Evolutionary conservation across 1,139 yeast genomes (phyloP), one percentile per base, ranked within the genome.

Genomic region (Petasospora fabianii): DNA sequence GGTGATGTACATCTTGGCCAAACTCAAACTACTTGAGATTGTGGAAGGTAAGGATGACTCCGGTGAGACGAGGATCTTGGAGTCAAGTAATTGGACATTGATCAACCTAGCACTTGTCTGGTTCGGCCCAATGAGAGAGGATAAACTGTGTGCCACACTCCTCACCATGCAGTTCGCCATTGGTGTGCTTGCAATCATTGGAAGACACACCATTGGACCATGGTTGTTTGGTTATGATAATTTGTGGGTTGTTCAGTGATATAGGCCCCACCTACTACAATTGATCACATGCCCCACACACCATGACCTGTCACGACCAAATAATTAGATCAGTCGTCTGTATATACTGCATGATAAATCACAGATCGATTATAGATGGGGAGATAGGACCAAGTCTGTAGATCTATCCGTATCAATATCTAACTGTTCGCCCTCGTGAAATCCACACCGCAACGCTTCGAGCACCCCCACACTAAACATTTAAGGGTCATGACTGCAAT

Each of bases 111-210:
- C 75, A 5, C 68, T 92, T 34, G 96, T 90, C 8, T 78, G 88
- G 83, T 68, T 82, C 36, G 98, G 98, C 0, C 97, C 97, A 3
- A 61, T 84, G 69, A 73, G 92, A 43, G 99, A 92, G 59, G 96
- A 86, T 55, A 65, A 60, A 18, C 67, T 92, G 40, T 84, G 97
- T 47, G 44, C 65, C 21, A 55, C 72, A 5, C 70, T 92, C 18
- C 60, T 92, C 56, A 53, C 53, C 0, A 52, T 78, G 17, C 98
- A 92, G 57, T 74, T 85, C 31, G 43, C 62, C 0, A 61, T 81
- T 36, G 97, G 97, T 0, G 42, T 85, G 1, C 32, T 61, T 2
- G 88, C 95, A 61, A 68, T 92, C 13, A 60, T 74, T 3, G 75
- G 78, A 8, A 76, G 99, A 60, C 98, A 92, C 61, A 75, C 88